Evolutionary conservation across 1,139 yeast species (phyloP).

Genomic region (Pichia sp.): DNA sequence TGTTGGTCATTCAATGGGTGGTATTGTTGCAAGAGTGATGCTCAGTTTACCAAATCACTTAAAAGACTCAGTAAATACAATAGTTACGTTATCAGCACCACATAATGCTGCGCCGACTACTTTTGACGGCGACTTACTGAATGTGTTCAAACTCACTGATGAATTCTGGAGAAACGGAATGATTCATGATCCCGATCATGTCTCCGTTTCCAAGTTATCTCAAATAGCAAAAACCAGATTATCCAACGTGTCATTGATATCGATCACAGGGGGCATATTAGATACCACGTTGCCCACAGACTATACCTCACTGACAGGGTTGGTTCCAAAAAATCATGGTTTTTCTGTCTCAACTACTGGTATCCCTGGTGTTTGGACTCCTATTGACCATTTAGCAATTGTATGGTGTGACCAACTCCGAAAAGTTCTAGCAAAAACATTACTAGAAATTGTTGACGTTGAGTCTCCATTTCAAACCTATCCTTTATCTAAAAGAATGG

Average conservation of each 20-base stretch:
- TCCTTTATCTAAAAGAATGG: conserved; percentile 48
- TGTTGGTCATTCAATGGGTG: conserved; percentile 96
- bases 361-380: conserved; percentile 88
- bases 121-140: conserved; percentile 80
- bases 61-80: conserved; percentile 68
- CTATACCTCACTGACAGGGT: conserved; percentile 66
- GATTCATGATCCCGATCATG: conserved; percentile 2
- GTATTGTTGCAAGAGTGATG: conserved; percentile 80
- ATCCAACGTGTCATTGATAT: conserved; percentile 47
- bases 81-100: conserved; percentile 84
- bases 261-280: conserved; percentile 86
- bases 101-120: conserved; percentile 94
- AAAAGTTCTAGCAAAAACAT: conserved; percentile 45
- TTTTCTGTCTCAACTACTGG: conserved; percentile 80
- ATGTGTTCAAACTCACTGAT: conserved; percentile 66
- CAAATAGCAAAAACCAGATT: conserved; percentile 34
- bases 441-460: conserved; percentile 52
- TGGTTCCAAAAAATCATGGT: conserved; percentile 70
- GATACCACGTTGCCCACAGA: conserved; percentile 91
- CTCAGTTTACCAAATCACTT: conserved; percentile 70
- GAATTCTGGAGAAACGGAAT: conserved; percentile 72
- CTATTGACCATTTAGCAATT: conserved; percentile 90
- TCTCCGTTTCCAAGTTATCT: conserved; percentile 16
- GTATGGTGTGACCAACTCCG: conserved; percentile 96
- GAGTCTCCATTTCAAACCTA: conserved; percentile 37